Evolutionary conservation across 495 filamentous ascomycete species (phyloP).

Genomic region (Aspergillus nidulans): DNA sequence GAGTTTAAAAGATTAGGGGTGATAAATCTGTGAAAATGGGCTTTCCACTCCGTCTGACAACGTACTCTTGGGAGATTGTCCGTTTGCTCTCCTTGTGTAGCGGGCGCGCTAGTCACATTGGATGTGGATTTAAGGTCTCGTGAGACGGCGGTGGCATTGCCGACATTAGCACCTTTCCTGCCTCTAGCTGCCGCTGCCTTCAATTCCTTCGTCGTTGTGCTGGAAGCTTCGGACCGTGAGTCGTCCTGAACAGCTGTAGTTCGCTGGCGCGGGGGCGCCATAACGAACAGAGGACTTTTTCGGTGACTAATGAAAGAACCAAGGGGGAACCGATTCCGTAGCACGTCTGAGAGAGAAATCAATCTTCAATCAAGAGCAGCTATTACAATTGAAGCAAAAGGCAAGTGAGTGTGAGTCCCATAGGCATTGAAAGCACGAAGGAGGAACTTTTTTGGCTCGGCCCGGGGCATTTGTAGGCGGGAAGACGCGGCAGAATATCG

Average conservation of each 20-base stretch:
- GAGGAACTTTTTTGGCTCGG: slow-evolving; percentile 22
- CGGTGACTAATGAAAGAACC: slow-evolving; percentile 3
- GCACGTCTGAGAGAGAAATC: neutral
- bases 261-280: slow-evolving; percentile 48
- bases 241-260: slow-evolving; percentile 43
- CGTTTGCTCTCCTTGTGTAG: slow-evolving; percentile 20
- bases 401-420: neutral
- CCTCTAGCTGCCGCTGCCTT: slow-evolving; percentile 30
- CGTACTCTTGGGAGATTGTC: slow-evolving; percentile 36
- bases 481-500: slow-evolving; percentile 34
- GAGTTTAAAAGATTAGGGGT: neutral
- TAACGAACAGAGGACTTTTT: slow-evolving; percentile 10
- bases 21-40: slow-evolving; percentile 2
- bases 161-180: slow-evolving; percentile 27
- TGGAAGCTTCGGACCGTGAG: slow-evolving; percentile 52
- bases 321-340: slow-evolving; percentile 1
- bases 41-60: slow-evolving; percentile 1
- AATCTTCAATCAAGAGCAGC: slow-evolving; percentile 1
- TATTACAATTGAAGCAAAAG: slow-evolving; percentile 8
- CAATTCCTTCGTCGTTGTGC: slow-evolving; percentile 46
- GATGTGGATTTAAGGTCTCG: slow-evolving; percentile 20
- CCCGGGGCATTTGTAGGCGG: slow-evolving; percentile 22
- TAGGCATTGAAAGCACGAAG: slow-evolving; percentile 5
- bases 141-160: slow-evolving; percentile 1
- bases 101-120: slow-evolving; percentile 36